These are phyloP conservation scores for Elaeagnus macrophylla DNA, from an alignment of 306 rosid species.

Conservation along the genomic window DNA sequence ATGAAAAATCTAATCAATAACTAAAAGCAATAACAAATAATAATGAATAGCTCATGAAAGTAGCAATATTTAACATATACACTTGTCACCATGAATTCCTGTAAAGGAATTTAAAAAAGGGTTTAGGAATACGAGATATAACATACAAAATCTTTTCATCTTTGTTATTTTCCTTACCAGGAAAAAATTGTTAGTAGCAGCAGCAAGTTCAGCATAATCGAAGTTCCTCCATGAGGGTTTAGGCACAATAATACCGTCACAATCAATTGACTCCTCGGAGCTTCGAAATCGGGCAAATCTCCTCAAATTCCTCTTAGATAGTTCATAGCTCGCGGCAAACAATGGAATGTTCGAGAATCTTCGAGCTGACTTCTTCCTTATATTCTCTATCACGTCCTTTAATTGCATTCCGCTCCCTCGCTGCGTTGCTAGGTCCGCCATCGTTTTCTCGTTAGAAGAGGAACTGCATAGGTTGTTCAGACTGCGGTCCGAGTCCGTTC, in stretches of 20 bases:
- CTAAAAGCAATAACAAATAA: neutral
- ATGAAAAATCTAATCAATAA: no score
- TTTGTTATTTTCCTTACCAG: conserved; percentile 30
- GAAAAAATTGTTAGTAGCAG: conserved; percentile 59
- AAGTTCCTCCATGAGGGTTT: conserved; percentile 87
- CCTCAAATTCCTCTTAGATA: conserved; percentile 33
- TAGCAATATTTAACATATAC: neutral
- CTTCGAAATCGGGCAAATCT: conserved; percentile 52
- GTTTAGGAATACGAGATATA: no score
- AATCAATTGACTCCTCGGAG: conserved; percentile 34
- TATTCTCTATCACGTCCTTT: conserved; percentile 49
- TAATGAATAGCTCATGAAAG: neutral
- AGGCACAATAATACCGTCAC: conserved; percentile 25
- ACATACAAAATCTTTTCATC: no score
- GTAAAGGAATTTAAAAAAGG: no score
- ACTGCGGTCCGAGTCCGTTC: conserved; percentile 48
- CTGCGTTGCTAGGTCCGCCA: conserved; percentile 3
- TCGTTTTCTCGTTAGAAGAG: conserved; percentile 19
- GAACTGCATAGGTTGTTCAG: conserved; percentile 10
- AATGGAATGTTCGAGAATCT: conserved; percentile 48
- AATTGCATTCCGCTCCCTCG: conserved; percentile 26
- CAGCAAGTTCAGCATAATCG: conserved; percentile 50
- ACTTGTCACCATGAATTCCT: neutral
- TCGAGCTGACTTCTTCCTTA: conserved; percentile 45
- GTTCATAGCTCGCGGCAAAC: conserved; percentile 36